These are phyloP conservation scores for Thalassiosira mediterranea DNA, from an alignment of 352 stramenopile species.

Conservation along the genomic window DNA sequence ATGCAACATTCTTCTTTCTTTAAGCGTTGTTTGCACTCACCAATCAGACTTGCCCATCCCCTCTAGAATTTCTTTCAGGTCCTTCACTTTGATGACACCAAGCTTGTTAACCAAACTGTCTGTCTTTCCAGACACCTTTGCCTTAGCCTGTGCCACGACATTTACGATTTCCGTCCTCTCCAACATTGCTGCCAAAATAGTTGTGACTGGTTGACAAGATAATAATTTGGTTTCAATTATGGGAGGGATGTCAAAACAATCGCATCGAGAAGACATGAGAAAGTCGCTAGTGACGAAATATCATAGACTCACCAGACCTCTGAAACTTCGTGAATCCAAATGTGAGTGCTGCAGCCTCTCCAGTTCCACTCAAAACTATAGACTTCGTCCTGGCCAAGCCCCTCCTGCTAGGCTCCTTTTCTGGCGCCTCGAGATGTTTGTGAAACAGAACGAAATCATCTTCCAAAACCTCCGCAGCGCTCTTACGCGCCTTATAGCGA, in stretches of 20 bases:
- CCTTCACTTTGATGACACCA: conserved; percentile 22
- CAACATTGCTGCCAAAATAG: conserved; percentile 13
- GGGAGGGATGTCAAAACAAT: too few species aligned
- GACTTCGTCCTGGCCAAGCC: background rate
- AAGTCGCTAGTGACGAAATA: too few species aligned
- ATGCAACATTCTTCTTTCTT: too few species aligned
- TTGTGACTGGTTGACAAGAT: conserved; percentile 2
- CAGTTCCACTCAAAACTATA: background rate
- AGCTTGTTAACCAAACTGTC: conserved; percentile 6
- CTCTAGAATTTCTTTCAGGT: conserved; percentile 20
- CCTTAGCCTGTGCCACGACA: background rate
- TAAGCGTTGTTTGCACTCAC: too few species aligned
- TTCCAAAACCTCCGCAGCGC: conserved; percentile 21
- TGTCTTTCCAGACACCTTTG: background rate
- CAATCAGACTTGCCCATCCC: conserved; percentile 17
- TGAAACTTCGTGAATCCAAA: conserved; percentile 6
- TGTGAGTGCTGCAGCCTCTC: conserved; percentile 2
- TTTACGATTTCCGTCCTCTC: background rate
- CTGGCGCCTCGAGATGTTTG: background rate
- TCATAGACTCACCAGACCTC: conserved; percentile 2
- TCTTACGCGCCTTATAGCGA: conserved; percentile 16
- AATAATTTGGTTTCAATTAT: too few species aligned
- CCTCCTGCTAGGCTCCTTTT: background rate
- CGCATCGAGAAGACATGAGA: too few species aligned
- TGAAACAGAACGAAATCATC: conserved; percentile 41